Evolutionary conservation across 2,329 filamentous ascomycete genomes (phyloP), one percentile per base, ranked within the genome.

Genomic region (Curvularia spicifera): DNA sequence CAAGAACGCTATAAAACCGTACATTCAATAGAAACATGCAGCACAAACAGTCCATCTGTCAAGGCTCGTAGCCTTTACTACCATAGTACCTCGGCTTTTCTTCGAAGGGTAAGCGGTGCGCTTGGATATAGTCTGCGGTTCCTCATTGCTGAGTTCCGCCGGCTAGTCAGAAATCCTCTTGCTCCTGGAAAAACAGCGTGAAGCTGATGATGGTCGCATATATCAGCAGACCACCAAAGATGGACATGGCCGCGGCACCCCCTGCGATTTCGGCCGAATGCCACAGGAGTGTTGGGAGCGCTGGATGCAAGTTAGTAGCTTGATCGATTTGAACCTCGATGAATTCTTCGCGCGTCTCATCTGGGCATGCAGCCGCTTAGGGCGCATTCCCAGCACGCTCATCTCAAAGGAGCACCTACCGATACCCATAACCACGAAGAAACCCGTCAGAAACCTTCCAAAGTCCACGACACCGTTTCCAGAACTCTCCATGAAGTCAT

Each of bases 201-300:
- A 99, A 99, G 81, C 91, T 95, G 80, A 99, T 96, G 76, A 99
- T 97, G 48, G 95, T 99, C 56, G 92, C 91, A 80, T 99, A 99
- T 76, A 99, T 99, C 75, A 99, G 81, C 59, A 97, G 82, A 51
- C 95, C 95, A 28, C 95, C 95, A 51, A 94, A 80, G 69, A 99
- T 90, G 51, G 91, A 96, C 95, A 99, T 99, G 75, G 92, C 82
- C 88, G 97, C 96, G 48, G 95, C 95, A 51, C 91, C 88, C 57
- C 90, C 78, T 61, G 87, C 82, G 74, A 99, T 99, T 63, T 95
- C 84, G 57, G 87, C 87, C 61, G 91, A 90, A 78, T 98, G 95
- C 46, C 93, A 93, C 51, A 99, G 87, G 39, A 98, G 85, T 13
- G 91, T 84, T 4, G 95, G 95, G 5, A 99, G 85, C 50, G 95